Percentiles rank a stretch among this genome's conserved stretches.
Conservation (phyloP, 805 yeast species). For the Starmera amethionina region DNA sequence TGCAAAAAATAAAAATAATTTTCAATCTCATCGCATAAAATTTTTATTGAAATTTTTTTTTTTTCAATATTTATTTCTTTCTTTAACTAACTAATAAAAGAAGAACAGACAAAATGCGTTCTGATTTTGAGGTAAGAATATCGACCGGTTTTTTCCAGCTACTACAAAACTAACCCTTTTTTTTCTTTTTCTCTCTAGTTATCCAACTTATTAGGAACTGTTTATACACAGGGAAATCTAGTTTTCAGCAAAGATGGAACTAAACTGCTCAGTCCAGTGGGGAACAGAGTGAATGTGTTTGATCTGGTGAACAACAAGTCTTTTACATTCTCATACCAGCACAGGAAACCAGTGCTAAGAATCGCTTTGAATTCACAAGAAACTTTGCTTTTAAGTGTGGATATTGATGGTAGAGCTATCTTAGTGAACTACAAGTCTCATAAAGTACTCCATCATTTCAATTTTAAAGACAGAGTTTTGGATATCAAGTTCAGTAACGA, state of each 20-base stretch:
- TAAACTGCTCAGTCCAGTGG: conserved; percentile 80
- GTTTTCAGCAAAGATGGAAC: conserved; percentile 82
- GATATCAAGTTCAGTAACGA: conserved; percentile 82
- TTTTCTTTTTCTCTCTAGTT: conserved; percentile 30
- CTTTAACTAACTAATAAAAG: conserved; percentile 3
- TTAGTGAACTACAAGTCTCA: conserved; percentile 77
- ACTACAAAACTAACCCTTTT: background rate
- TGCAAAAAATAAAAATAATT: no score
- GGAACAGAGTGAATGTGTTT: conserved; percentile 84
- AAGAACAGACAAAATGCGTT: background rate
- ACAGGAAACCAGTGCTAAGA: conserved; percentile 70
- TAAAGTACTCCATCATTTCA: conserved; percentile 87
- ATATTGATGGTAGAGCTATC: conserved; percentile 88
- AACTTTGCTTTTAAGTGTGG: conserved; percentile 72
- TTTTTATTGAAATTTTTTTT: no score
- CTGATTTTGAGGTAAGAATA: background rate
- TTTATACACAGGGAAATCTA: conserved; percentile 86
- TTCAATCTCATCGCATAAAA: no score
- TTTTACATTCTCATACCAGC: conserved; percentile 87
- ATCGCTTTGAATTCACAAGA: conserved; percentile 80
- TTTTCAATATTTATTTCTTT: no score
- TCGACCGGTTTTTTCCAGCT: no score
- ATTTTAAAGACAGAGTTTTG: conserved; percentile 69
- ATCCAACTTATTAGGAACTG: conserved; percentile 87
- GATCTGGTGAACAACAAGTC: conserved; percentile 79